These are phyloP conservation scores for Echinochloa phyllopogon DNA, from an alignment of 176 grass and related monocot species.

Conservation along the genomic window DNA sequence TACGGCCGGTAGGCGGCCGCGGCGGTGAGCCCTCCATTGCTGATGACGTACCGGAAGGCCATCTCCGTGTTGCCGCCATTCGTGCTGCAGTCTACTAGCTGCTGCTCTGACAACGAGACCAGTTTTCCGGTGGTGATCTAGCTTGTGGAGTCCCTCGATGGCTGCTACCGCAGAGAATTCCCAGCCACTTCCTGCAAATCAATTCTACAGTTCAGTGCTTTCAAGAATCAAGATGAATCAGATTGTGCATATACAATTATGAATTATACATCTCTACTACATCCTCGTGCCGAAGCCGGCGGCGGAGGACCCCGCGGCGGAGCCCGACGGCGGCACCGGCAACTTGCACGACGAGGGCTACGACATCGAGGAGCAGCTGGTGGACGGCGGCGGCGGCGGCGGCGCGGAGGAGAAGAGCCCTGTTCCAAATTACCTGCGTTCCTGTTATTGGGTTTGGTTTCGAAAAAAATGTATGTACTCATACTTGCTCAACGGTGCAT, in stretches of 20 bases:
- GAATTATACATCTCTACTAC: too few relatives aligned
- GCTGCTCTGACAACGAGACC: slow-evolving; percentile 25
- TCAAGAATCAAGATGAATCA: too few relatives aligned
- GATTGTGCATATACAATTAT: too few relatives aligned
- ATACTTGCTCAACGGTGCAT: too few relatives aligned
- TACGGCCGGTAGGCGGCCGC: background rate
- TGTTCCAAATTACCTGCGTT: too few relatives aligned
- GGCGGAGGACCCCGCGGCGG: background rate
- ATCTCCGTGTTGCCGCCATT: background rate
- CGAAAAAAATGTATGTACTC: too few relatives aligned
- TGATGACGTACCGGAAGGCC: slow-evolving; percentile 22
- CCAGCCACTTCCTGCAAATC: background rate
- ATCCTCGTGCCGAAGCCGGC: slow-evolving; percentile 59
- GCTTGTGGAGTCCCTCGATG: slow-evolving; percentile 5
- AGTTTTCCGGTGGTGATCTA: background rate
- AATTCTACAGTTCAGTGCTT: too few relatives aligned
- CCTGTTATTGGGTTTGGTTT: too few relatives aligned
- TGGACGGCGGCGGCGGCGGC: background rate
- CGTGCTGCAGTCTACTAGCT: slow-evolving; percentile 5
- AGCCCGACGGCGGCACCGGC: background rate
- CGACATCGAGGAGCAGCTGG: slow-evolving; percentile 59
- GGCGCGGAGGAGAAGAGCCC: background rate
- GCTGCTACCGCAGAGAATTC: slow-evolving; percentile 8
- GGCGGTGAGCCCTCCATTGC: background rate
- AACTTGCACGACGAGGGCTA: slow-evolving; percentile 34